These are phyloP conservation scores for Gossypium turneri DNA, from an alignment of 345 rosid genomes.

Conservation along the genomic window DNA sequence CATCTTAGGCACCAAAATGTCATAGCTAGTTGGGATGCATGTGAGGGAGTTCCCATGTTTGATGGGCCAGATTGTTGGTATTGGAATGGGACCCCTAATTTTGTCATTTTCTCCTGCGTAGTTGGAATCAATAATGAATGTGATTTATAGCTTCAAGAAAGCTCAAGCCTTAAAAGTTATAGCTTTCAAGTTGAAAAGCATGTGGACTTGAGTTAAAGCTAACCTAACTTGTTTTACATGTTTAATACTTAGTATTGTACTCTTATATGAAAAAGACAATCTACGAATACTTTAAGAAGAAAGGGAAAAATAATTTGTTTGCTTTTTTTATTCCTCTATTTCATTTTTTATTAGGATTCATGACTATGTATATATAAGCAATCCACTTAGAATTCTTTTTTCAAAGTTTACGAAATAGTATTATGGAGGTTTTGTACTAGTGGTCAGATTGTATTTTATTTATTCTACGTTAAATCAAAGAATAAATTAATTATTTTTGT, in stretches of 20 bases:
- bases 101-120: neutral
- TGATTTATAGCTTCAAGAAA: constrained; percentile 9
- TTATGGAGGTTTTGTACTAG: too few species aligned
- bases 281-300: neutral
- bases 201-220: neutral
- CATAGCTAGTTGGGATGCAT: neutral
- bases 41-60: neutral
- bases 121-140: neutral
- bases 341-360: neutral
- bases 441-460: too few species aligned
- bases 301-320: neutral
- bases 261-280: neutral
- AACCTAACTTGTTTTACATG: neutral
- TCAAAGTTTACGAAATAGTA: too few species aligned
- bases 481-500: fast-evolving
- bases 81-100: neutral
- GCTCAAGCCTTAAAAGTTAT: neutral
- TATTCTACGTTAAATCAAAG: fast-evolving
- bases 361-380: too few species aligned
- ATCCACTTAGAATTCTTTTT: too few species aligned
- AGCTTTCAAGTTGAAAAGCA: neutral
- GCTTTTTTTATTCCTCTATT: too few species aligned
- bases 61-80: constrained; percentile 6
- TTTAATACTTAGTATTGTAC: neutral
- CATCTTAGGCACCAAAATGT: neutral